These are phyloP conservation scores for Madurella fahalii DNA, from an alignment of 2,329 filamentous ascomycete species.

Conservation along the genomic window DNA sequence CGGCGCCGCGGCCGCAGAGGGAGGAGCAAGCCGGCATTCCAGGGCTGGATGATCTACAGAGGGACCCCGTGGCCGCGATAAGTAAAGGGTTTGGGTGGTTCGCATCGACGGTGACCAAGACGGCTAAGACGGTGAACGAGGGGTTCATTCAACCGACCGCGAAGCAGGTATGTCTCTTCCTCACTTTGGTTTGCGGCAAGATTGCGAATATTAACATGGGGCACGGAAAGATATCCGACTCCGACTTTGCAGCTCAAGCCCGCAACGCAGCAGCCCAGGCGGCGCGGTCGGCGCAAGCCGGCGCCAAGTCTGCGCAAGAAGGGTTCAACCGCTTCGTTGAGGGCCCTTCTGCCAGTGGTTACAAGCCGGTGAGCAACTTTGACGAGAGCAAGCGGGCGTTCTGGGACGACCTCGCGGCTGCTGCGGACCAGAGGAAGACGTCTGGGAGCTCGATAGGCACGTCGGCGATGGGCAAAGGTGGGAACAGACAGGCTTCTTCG, in stretches of 20 bases:
- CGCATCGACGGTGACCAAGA: conserved; percentile 78
- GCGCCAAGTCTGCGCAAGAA: conserved; percentile 60
- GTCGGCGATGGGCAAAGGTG: conserved; percentile 55
- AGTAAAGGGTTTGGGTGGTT: conserved; percentile 96
- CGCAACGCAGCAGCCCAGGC: conserved; percentile 60
- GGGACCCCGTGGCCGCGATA: conserved; percentile 81
- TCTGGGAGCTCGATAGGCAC: conserved; percentile 53
- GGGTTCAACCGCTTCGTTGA: conserved; percentile 86
- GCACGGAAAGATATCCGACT: conserved; percentile 64
- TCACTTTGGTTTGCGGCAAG: neutral
- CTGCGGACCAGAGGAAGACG: conserved; percentile 52
- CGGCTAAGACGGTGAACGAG: conserved; percentile 86
- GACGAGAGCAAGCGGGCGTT: conserved; percentile 74
- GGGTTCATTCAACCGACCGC: conserved; percentile 90
- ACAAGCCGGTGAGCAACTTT: conserved; percentile 38
- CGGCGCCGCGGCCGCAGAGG: conserved; percentile 51
- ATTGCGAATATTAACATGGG: neutral
- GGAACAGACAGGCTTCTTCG: conserved; percentile 25
- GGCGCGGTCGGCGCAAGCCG: conserved; percentile 60
- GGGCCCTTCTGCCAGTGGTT: conserved; percentile 46
- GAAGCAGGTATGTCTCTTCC: conserved; percentile 60
- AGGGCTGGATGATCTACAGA: conserved; percentile 81
- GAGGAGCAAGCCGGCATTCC: conserved; percentile 45
- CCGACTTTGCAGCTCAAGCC: conserved; percentile 68
- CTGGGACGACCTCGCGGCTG: conserved; percentile 83